Evolutionary conservation across 768 basidiomycete genomes (phyloP).

Genomic region (Coprinellus aureogranulatus): DNA sequence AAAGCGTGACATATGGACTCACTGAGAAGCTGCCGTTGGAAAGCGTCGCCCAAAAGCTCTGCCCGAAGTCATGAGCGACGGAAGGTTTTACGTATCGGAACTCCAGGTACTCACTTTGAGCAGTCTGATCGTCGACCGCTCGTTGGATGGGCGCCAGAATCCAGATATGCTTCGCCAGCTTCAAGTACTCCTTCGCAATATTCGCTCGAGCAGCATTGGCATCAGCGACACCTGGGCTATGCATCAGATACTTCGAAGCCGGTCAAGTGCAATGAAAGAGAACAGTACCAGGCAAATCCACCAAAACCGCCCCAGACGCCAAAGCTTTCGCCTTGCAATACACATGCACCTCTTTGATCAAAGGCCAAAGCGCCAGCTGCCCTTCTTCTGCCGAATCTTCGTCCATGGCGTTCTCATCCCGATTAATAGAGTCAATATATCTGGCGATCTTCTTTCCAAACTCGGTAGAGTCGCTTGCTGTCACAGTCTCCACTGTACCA

Average conservation of each 20-base stretch:
- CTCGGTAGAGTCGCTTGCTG: conserved; percentile 44
- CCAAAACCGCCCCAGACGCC: conserved; percentile 55
- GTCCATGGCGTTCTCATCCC: conserved; percentile 32
- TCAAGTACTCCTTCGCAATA: conserved; percentile 66
- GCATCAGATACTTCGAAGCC: background rate
- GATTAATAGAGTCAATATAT: conserved; percentile 61
- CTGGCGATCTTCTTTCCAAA: conserved; percentile 55
- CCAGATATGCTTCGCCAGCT: conserved; percentile 61
- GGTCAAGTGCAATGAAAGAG: background rate
- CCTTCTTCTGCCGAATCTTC: background rate
- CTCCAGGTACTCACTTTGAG: conserved; percentile 45
- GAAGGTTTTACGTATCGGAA: too few relatives aligned
- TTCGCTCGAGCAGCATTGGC: conserved; percentile 61
- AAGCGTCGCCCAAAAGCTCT: conserved; percentile 67
- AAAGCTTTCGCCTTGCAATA: conserved; percentile 50
- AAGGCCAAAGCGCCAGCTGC: conserved; percentile 48
- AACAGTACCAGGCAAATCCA: conserved; percentile 57
- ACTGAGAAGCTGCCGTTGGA: conserved; percentile 62
- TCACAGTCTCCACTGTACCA: conserved; percentile 52
- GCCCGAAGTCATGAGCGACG: background rate
- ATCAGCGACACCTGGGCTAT: conserved; percentile 50
- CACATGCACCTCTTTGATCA: conserved; percentile 62
- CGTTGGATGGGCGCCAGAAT: conserved; percentile 60
- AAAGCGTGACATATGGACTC: conserved; percentile 17
- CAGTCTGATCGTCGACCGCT: conserved; percentile 64